phyloP scores from a whole-genome alignment of 129 eudicot species.

The Tagetes patula region DNA sequence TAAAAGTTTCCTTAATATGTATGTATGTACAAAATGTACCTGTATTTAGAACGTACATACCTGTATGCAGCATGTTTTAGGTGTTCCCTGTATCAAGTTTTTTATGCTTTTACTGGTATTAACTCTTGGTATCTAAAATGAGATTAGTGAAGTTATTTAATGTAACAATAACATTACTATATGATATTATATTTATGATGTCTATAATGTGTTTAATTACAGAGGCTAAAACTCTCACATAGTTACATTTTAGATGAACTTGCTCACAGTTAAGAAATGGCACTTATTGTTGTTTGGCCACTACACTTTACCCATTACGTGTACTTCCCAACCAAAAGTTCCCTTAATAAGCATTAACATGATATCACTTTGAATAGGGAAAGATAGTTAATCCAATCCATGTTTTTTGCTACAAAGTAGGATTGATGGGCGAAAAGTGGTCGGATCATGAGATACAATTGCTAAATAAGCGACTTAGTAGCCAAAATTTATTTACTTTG shows the following conservation, averaged over 20 bases:
- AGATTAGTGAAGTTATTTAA: not conserved
- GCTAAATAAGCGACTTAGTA: not conserved
- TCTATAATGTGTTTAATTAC: not conserved
- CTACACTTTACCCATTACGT: not conserved
- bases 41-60: not conserved
- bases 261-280: constrained; percentile 4
- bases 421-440: not conserved
- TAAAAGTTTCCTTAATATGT: not conserved
- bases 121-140: not conserved
- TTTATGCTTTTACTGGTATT: not conserved
- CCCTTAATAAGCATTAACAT: not conserved
- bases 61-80: constrained; percentile 9
- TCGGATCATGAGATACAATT: constrained; percentile 11
- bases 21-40: constrained; percentile 4
- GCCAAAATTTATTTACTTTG: too few species aligned
- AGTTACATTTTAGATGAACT: not conserved
- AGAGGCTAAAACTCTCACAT: not conserved
- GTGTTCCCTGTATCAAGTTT: not conserved
- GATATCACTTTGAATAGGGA: not conserved
- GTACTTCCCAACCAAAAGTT: not conserved
- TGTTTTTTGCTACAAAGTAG: not conserved
- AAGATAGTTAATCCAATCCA: not conserved
- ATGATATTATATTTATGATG: not conserved
- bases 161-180: not conserved
- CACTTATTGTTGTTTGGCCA: not conserved